These are phyloP conservation scores for Hymenoscyphus repandus DNA, from an alignment of 2,329 filamentous ascomycete genomes.

Conservation along the genomic window DNA sequence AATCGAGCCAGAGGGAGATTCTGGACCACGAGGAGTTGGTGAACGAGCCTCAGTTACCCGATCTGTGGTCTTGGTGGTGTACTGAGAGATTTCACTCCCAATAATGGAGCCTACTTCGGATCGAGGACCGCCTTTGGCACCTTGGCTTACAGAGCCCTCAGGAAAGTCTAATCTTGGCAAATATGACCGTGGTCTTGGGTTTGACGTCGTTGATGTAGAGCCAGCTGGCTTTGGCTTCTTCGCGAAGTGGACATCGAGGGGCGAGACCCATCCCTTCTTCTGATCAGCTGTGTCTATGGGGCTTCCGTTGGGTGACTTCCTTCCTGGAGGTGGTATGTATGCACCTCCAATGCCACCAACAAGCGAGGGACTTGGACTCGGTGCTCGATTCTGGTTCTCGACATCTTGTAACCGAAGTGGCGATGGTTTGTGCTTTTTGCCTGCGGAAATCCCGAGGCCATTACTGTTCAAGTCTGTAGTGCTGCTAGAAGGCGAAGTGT, in stretches of 20 bases:
- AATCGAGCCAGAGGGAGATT: neutral
- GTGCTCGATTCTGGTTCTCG: neutral
- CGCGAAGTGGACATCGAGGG: slow-evolving; percentile 21
- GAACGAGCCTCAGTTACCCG: slow-evolving; percentile 2
- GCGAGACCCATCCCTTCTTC: slow-evolving; percentile 17
- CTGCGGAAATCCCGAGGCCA: neutral
- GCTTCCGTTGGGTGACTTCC: neutral
- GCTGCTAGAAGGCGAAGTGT: slow-evolving; percentile 12
- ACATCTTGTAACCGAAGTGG: slow-evolving; percentile 12
- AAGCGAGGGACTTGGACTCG: slow-evolving; percentile 5
- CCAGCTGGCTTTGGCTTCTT: slow-evolving; percentile 16
- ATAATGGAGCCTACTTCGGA: slow-evolving; percentile 15
- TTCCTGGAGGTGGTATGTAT: slow-evolving; percentile 14
- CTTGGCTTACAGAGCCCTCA: slow-evolving; percentile 2
- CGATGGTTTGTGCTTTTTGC: slow-evolving; percentile 16
- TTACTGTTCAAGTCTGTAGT: slow-evolving; percentile 1
- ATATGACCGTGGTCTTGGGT: slow-evolving; percentile 14
- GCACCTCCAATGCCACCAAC: slow-evolving; percentile 13
- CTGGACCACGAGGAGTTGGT: neutral
- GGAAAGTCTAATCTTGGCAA: slow-evolving; percentile 18
- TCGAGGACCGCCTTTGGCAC: neutral
- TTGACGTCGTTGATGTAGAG: neutral
- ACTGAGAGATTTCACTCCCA: slow-evolving; percentile 6
- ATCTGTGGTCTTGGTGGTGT: neutral
- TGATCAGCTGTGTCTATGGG: neutral